Evolutionary conservation across 2,329 filamentous ascomycete species (phyloP).

Genomic region (Claviceps cyperi): DNA sequence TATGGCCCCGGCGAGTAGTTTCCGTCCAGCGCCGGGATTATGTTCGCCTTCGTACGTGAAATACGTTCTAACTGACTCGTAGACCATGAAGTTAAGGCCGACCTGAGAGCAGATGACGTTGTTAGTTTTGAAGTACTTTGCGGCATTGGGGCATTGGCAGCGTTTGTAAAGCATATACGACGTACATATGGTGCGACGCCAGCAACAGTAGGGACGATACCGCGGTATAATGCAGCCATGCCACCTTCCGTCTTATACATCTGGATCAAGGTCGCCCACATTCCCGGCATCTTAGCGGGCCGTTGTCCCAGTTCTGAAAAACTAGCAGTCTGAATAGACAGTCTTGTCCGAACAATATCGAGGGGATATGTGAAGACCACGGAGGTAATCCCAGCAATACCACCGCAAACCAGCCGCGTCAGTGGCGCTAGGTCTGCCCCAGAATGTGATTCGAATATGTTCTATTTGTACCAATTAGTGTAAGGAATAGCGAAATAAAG

Average conservation of each 20-base stretch:
- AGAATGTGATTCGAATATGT: constrained; percentile 64
- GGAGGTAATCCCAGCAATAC: constrained; percentile 84
- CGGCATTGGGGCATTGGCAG: not conserved
- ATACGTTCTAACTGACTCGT: constrained; percentile 72
- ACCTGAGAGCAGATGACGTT: constrained; percentile 38
- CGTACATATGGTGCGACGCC: constrained; percentile 86
- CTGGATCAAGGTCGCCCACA: constrained; percentile 67
- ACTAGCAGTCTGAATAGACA: constrained; percentile 96
- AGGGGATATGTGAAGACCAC: constrained; percentile 92
- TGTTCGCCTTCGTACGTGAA: constrained; percentile 79
- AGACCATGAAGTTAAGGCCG: constrained; percentile 96
- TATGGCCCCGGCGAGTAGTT: constrained; percentile 77
- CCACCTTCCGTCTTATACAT: constrained; percentile 95
- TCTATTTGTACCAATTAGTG: constrained; percentile 17
- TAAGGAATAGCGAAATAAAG: not conserved
- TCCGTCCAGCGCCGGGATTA: constrained; percentile 65
- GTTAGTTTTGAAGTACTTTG: constrained; percentile 5
- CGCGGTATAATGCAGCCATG: constrained; percentile 72
- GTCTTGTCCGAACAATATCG: constrained; percentile 87
- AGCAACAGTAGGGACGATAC: constrained; percentile 84
- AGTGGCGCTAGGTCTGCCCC: constrained; percentile 60
- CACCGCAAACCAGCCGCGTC: constrained; percentile 75
- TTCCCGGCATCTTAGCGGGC: constrained; percentile 64
- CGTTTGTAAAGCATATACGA: not conserved
- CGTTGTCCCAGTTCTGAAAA: constrained; percentile 60